Conservation (phyloP, 2,329 filamentous ascomycete genomes). For the Aspergillus sergii region DNA sequence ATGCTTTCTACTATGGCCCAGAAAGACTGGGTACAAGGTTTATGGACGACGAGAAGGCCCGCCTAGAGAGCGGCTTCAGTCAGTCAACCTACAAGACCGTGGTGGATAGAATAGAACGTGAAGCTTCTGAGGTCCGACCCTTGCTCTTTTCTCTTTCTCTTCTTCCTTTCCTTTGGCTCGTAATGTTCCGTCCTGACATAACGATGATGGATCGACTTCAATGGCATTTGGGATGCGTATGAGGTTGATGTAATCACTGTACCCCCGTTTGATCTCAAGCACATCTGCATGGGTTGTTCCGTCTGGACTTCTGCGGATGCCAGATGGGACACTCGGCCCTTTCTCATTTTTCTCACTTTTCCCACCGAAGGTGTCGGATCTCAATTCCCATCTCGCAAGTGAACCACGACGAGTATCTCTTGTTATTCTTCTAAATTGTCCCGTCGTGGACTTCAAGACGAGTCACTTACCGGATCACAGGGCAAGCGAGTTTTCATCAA, state of each 20-base stretch:
- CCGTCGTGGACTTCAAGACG: constrained; percentile 14
- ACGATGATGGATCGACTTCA: background rate
- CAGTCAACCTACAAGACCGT: constrained; percentile 61
- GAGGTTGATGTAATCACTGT: background rate
- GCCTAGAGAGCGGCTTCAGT: constrained; percentile 47
- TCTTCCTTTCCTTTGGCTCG: constrained; percentile 8
- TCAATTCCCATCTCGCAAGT: constrained; percentile 5
- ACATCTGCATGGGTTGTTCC: background rate
- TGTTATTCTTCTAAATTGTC: constrained; percentile 8
- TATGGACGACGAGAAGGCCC: constrained; percentile 63
- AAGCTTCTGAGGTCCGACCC: constrained; percentile 70
- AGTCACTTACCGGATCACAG: constrained; percentile 56
- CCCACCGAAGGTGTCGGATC: constrained; percentile 12
- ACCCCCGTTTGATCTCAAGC: background rate
- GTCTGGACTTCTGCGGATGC: background rate
- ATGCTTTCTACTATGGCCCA: constrained; percentile 94
- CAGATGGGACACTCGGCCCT: background rate
- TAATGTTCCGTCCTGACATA: background rate
- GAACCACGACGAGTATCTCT: constrained; percentile 1
- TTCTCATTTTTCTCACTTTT: background rate
- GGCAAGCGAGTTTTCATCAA: constrained; percentile 96
- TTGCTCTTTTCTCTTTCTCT: constrained; percentile 20
- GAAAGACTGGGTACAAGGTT: constrained; percentile 83
- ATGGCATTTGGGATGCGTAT: background rate
- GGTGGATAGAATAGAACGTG: constrained; percentile 72